A percentile compares a stretch with the other conserved stretches of the same genome.
Evolutionary conservation across 2,329 filamentous ascomycete genomes (phyloP).

Genomic region (Elsinoe fawcettii): DNA sequence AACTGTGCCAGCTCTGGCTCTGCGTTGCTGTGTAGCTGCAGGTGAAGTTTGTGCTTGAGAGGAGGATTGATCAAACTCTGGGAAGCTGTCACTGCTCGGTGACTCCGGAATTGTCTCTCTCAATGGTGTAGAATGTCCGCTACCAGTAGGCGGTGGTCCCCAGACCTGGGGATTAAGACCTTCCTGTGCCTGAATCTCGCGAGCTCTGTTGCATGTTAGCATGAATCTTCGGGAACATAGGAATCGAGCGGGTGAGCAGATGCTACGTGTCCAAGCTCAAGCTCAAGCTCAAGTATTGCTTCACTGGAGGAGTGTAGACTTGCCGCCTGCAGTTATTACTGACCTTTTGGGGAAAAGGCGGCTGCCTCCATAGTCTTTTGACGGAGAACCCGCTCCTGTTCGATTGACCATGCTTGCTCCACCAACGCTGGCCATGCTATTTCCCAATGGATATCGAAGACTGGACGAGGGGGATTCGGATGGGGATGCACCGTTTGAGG

Average conservation of each 20-base stretch:
- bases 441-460: constrained; percentile 65
- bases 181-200: constrained; percentile 96
- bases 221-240: not conserved
- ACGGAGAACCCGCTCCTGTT: constrained; percentile 91
- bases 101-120: constrained; percentile 97
- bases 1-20: constrained; percentile 88
- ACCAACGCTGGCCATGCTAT: constrained; percentile 48
- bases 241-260: too few relatives aligned
- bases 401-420: constrained; percentile 51
- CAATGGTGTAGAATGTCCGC: constrained; percentile 89
- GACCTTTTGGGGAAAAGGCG: constrained; percentile 91
- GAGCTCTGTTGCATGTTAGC: constrained; percentile 52
- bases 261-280: not conserved
- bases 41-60: constrained; percentile 41
- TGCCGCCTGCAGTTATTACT: constrained; percentile 29
- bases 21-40: constrained; percentile 56
- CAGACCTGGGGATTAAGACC: constrained; percentile 68
- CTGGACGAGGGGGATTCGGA: constrained; percentile 61
- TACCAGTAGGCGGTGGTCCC: constrained; percentile 92
- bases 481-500: constrained; percentile 72
- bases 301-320: too few relatives aligned
- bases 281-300: too few relatives aligned
- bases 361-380: constrained; percentile 69
- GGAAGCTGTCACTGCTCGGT: constrained; percentile 83
- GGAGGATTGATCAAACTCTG: constrained; percentile 71